Evolutionary conservation across 176 grass and related monocot species (phyloP).

Genomic region (Alopecurus myosuroides): DNA sequence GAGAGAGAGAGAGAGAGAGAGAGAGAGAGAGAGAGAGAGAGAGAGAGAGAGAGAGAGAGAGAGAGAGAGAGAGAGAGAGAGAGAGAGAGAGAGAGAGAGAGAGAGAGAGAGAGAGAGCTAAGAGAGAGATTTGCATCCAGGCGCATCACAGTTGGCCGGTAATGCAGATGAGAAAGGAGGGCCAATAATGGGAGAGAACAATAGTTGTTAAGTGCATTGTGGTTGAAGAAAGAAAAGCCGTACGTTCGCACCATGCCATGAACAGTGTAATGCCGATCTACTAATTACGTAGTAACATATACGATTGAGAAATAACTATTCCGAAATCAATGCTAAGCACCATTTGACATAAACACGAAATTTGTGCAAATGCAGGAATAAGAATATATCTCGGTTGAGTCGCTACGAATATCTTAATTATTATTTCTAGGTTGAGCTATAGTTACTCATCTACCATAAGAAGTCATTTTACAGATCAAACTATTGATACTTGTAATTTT

Average conservation of each 20-base stretch:
- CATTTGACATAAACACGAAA: neutral
- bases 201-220: slow-evolving; percentile 27
- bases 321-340: neutral
- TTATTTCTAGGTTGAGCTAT: neutral
- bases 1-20: neutral
- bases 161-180: slow-evolving; percentile 25
- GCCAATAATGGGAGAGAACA: slow-evolving; percentile 32
- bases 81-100: neutral
- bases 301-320: neutral
- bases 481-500: no score
- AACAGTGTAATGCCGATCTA: neutral
- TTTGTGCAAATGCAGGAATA: neutral
- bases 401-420: neutral
- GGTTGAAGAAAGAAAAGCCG: neutral
- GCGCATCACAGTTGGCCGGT: slow-evolving; percentile 15
- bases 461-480: no score
- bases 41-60: neutral
- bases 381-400: neutral
- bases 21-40: neutral
- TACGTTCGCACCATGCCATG: neutral
- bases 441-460: no score
- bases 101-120: neutral
- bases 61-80: neutral
- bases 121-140: slow-evolving; percentile 3
- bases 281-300: neutral